Base-by-base conservation (phyloP, 176 grass and related monocot genomes). In the Aegilops umbellulata region DNA sequence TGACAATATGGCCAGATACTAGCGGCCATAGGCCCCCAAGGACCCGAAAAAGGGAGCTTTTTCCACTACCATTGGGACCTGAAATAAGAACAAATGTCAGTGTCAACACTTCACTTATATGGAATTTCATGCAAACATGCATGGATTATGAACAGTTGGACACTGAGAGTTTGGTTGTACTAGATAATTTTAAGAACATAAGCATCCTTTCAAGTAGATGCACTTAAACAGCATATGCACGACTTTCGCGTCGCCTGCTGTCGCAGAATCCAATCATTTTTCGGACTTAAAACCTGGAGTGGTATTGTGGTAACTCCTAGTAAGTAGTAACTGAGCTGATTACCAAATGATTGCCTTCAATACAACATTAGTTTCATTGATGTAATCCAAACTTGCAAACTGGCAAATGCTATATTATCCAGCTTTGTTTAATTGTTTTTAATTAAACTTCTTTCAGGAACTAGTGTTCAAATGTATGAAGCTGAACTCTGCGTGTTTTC, bases 41-140 rank as follows among this genome's bases (percentile, higher is more conserved):
- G 57, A 99, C 97, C 74, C 97, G 82, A 63, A 99, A 99, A 86
- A 99, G 94, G 86, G 97, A 99, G 85, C 97, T 99, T 89, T 99
- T 99, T 47, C 97, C 97, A 22, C 97, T 99, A 82, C 97, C 97
- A 90, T 99, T 99, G 12, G 97, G 94, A 85, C 97, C 97, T 99
- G 79, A 83, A 91, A 77, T 67, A 71, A 69, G 64, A 85, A 14
- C 25, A 82, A 79, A 73, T 55, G 4, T 42, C 16, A 82, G 11
- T 63, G 69, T 78, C 24, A 70, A 79, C 22, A 62, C 76, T 74
- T 47, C 16, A 51, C 20, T 84, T 36, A 69, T 36, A 17, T 69
- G 4, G 46, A 4, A 60, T 47, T 60, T 79, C 69, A 38, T 78
- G 47, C 65, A 73, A 73, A 73, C 0, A 73, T 58, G 17, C 29